Conservation (phyloP, 129 eudicot genomes). For the Lactuca sativa region DNA sequence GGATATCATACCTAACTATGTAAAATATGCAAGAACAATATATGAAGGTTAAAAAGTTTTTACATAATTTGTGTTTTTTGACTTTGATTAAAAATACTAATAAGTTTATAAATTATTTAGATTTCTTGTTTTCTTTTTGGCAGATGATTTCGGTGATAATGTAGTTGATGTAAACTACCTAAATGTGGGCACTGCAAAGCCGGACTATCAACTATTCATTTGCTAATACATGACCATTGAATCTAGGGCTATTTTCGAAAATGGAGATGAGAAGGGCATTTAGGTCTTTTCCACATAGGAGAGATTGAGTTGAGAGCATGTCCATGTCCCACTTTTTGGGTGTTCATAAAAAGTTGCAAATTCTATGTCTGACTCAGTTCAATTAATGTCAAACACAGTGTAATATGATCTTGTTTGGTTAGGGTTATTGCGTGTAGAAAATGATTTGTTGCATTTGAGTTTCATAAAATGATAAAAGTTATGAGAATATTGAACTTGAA, state of each 20-base stretch:
- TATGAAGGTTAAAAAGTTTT: conserved; percentile 70
- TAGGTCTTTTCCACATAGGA: too few species aligned
- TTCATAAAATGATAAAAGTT: too few species aligned
- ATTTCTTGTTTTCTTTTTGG: neutral
- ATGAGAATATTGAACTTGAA: neutral
- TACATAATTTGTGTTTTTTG: conserved; percentile 6
- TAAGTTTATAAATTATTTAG: conserved; percentile 4
- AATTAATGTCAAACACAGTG: neutral
- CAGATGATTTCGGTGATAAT: conserved; percentile 86
- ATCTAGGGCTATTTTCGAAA: neutral
- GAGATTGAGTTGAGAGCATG: too few species aligned
- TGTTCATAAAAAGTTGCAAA: neutral
- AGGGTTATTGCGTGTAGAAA: neutral
- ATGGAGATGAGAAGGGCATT: neutral
- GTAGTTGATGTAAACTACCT: conserved; percentile 90
- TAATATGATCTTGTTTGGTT: too few species aligned
- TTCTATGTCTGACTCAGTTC: neutral
- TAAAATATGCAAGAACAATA: conserved; percentile 66
- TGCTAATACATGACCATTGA: conserved; percentile 46
- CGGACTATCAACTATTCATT: conserved; percentile 66
- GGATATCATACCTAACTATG: conserved; percentile 86
- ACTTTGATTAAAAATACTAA: neutral
- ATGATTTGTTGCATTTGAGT: neutral
- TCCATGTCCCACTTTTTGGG: too few species aligned
- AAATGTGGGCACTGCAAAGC: conserved; percentile 53